phyloP scores from a whole-genome alignment of 176 grass and related monocot genomes.

The Rhynchospora tenuis region DNA sequence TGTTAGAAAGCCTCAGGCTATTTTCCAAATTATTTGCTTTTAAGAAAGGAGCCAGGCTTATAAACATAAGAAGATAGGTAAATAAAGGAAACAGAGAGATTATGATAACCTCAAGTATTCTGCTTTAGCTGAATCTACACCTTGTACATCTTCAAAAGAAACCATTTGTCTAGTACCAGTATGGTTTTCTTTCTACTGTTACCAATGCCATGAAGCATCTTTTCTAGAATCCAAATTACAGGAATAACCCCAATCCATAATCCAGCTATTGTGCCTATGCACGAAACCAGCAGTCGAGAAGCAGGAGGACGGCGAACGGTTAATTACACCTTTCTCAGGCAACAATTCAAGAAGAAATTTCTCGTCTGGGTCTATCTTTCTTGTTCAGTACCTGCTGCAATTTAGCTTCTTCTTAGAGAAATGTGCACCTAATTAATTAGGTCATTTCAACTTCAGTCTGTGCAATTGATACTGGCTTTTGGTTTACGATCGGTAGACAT shows the following conservation, averaged over 20 bases:
- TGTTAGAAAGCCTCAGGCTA: neutral
- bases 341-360: constrained; percentile 76
- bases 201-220: constrained; percentile 49
- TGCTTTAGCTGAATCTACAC: constrained; percentile 73
- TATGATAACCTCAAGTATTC: constrained; percentile 69
- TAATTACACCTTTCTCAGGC: constrained; percentile 57
- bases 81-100: neutral
- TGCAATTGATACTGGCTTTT: neutral
- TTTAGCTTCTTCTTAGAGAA: neutral
- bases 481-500: no score
- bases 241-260: constrained; percentile 80
- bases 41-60: neutral
- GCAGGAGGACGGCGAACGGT: constrained; percentile 56
- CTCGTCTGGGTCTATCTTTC: constrained; percentile 77
- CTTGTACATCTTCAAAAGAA: constrained; percentile 76
- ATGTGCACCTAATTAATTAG: constrained; percentile 11
- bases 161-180: constrained; percentile 45
- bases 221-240: constrained; percentile 84
- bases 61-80: neutral
- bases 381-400: constrained; percentile 58
- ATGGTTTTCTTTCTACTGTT: constrained; percentile 31
- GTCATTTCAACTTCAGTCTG: neutral
- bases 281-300: constrained; percentile 45
- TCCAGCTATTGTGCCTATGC: constrained; percentile 60
- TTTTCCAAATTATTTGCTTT: constrained; percentile 6